A percentile compares a stretch with the other conserved stretches of the same genome.
These are phyloP conservation scores for Paraphaeosphaeria sporulosa DNA, from an alignment of 2,329 filamentous ascomycete species.

Conservation along the genomic window DNA sequence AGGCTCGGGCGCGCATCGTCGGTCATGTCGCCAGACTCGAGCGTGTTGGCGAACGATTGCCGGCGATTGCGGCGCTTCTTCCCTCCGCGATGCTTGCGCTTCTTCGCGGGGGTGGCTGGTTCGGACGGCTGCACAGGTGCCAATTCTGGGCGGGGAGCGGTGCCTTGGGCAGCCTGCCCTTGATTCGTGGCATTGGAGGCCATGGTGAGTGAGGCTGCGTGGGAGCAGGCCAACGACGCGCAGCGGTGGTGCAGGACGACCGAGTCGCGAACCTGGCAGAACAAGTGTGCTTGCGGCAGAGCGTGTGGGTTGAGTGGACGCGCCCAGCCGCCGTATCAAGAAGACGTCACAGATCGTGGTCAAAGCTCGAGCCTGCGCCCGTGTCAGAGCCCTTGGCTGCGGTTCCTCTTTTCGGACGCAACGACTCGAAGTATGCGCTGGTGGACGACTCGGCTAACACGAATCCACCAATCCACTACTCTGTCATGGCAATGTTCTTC, in stretches of 20 bases:
- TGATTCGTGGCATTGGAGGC: constrained; percentile 6
- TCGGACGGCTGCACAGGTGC: background rate
- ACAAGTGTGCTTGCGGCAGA: background rate
- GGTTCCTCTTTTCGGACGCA: background rate
- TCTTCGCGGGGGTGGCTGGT: constrained; percentile 55
- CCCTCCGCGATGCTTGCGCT: constrained; percentile 77
- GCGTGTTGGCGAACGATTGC: constrained; percentile 77
- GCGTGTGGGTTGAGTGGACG: background rate
- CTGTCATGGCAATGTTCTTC: background rate
- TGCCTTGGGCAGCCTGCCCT: background rate
- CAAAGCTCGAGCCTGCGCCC: background rate
- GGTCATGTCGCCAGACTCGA: constrained; percentile 62
- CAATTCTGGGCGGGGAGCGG: background rate
- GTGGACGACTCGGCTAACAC: background rate
- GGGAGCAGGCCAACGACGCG: background rate
- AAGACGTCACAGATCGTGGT: background rate
- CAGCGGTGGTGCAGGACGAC: background rate
- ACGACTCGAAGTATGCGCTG: background rate
- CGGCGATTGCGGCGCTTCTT: constrained; percentile 79
- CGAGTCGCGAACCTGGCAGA: background rate
- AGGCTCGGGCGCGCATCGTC: constrained; percentile 61
- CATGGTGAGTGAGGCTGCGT: background rate
- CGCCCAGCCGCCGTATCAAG: background rate
- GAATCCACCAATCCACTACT: too few species aligned
- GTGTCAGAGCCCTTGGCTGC: background rate